phyloP scores from a whole-genome alignment of 257 asterid genomes.

The Rauvolfia tetraphylla region DNA sequence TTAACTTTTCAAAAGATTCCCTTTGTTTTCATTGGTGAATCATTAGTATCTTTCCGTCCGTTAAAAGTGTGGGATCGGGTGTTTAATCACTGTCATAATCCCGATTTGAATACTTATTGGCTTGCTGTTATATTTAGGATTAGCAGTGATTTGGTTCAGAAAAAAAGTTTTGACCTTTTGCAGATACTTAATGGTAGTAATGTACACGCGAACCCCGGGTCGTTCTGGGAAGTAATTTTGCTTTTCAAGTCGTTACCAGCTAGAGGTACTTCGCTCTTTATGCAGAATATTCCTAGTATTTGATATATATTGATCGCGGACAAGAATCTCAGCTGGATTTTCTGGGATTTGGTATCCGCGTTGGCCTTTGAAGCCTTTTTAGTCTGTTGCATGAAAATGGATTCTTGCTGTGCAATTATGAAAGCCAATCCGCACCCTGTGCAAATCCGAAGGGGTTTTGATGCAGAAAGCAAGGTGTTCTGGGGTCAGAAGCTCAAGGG shows the following conservation, averaged over 20 bases:
- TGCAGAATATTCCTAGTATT: background rate
- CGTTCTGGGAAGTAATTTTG: background rate
- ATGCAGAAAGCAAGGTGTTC: constrained; percentile 27
- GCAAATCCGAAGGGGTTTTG: constrained; percentile 24
- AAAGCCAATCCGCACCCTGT: constrained; percentile 36
- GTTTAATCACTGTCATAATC: background rate
- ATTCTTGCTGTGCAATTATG: constrained; percentile 47
- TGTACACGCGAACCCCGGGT: constrained; percentile 12
- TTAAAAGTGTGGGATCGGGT: background rate
- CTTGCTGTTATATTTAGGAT: background rate
- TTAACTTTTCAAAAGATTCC: background rate
- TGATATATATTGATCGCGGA: background rate
- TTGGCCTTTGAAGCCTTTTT: background rate
- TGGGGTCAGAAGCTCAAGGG: constrained; percentile 47
- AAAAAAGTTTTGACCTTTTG: constrained; percentile 5
- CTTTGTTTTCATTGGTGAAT: background rate
- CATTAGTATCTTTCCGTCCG: background rate
- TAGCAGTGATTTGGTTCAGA: background rate
- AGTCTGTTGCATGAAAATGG: constrained; percentile 32
- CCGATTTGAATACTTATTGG: background rate
- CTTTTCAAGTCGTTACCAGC: background rate
- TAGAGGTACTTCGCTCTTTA: background rate
- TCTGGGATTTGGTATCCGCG: constrained; percentile 17
- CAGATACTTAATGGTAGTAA: background rate
- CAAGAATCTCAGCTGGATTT: constrained; percentile 17